phyloP scores from a whole-genome alignment of 192 early-diverging fungal species.

The Podila horticola region DNA sequence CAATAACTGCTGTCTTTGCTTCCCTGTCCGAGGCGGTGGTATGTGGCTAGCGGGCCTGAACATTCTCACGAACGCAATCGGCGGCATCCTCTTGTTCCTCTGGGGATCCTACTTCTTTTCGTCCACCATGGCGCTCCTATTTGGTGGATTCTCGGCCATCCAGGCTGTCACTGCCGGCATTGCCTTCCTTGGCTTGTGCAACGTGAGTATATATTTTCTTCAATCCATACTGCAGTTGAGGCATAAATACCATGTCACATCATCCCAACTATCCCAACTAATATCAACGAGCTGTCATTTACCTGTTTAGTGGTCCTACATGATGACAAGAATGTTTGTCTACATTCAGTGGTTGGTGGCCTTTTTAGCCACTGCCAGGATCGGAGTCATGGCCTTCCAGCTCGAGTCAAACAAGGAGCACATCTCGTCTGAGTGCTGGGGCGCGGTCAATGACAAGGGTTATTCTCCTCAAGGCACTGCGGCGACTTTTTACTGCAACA shows the following conservation, averaged over 20 bases:
- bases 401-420: slow-evolving; percentile 33
- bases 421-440: slow-evolving; percentile 34
- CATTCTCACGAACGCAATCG: slow-evolving; percentile 25
- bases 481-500: slow-evolving; percentile 47
- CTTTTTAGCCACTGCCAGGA: slow-evolving; percentile 29
- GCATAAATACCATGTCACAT: neutral
- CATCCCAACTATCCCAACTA: neutral
- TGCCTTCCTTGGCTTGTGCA: slow-evolving; percentile 46
- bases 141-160: slow-evolving; percentile 39
- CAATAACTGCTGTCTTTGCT: slow-evolving; percentile 52
- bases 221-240: no score
- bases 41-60: slow-evolving; percentile 40
- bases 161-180: slow-evolving; percentile 35
- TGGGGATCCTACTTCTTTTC: slow-evolving; percentile 49
- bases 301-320: slow-evolving; percentile 40
- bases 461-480: slow-evolving; percentile 39
- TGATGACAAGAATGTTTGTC: slow-evolving; percentile 50
- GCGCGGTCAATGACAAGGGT: slow-evolving; percentile 41
- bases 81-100: slow-evolving; percentile 36
- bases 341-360: slow-evolving; percentile 35
- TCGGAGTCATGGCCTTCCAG: slow-evolving; percentile 48
- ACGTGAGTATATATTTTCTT: slow-evolving; percentile 10
- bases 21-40: slow-evolving; percentile 44
- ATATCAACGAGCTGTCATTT: neutral
- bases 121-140: slow-evolving; percentile 36